Percentiles rank a stretch among this genome's conserved stretches.
phyloP scores from a whole-genome alignment of 148 eudicot genomes.

The Rhododendron vialii region DNA sequence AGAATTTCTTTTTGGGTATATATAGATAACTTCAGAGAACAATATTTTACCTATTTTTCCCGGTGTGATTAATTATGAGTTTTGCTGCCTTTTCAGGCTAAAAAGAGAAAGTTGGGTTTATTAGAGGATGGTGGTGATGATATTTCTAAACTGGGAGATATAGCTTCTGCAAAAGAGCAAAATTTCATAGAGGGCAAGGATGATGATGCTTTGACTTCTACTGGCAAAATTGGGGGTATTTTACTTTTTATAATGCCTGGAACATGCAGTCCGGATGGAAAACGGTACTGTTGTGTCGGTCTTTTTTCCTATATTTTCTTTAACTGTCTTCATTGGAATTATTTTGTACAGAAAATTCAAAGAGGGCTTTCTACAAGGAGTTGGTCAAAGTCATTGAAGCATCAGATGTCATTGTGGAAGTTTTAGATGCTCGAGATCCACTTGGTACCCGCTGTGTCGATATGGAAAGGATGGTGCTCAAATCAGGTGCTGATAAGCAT shows the following conservation, averaged over 20 bases:
- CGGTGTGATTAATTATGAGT: background rate
- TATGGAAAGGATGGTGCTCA: conserved; percentile 90
- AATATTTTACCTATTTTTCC: too few species aligned
- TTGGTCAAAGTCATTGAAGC: conserved; percentile 88
- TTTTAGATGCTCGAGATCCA: conserved; percentile 98
- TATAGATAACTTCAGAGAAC: background rate
- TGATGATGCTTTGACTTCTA: conserved; percentile 18
- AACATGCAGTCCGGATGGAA: background rate
- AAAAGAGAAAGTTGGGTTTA: conserved; percentile 72
- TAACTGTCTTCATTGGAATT: conserved; percentile 6
- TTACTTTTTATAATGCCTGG: background rate
- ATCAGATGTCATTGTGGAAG: conserved; percentile 95
- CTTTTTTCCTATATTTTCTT: background rate
- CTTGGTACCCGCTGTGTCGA: conserved; percentile 86
- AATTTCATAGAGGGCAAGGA: conserved; percentile 29
- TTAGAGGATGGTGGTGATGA: conserved; percentile 49
- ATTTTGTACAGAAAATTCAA: conserved; percentile 58
- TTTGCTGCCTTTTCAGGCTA: conserved; percentile 40
- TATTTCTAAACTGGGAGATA: conserved; percentile 24
- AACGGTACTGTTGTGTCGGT: background rate
- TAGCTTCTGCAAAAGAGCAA: conserved; percentile 20
- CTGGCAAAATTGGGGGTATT: conserved; percentile 52
- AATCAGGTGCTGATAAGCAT: conserved; percentile 70
- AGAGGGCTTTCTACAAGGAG: conserved; percentile 90
- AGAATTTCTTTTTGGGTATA: background rate